Base-by-base conservation (phyloP, 73 alveolate species). In the Uronychia binucleata region DNA sequence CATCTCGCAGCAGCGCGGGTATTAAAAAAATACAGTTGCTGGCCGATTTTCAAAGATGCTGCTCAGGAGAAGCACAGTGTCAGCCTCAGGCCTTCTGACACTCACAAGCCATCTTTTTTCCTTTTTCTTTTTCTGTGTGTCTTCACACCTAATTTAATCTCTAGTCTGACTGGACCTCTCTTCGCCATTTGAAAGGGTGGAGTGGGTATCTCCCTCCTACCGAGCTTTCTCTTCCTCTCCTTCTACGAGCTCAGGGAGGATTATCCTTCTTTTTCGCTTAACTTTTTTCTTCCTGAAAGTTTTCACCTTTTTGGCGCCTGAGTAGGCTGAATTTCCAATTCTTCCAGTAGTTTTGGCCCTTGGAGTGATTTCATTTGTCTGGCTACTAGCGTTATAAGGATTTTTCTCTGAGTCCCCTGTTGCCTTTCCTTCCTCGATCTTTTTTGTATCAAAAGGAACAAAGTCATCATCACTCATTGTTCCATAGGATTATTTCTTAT, bases 1-100 rank as follows among this genome's bases (percentile, higher is more conserved):
- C n/a, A 74, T 28, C 34, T 80, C 81, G 8, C 86, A 78, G 67
- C 80, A 88, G 0, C 74, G 60, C 1, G 94, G 94, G 74, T 88
- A 88, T 26, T 81, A 90, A 75, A 88, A 88, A 80, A 75, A 88
- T 8, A 88, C 78, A 1, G 85, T 79, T 27, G 92, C 86, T 28
- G 81, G 81, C 30, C 81, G 26, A 57, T 28, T 75, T 30, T 75
- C 81, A 75, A 75, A 75, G 31, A 74, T 59, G 32, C 77, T 31
- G 27, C 57, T 79, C 1, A 79, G 32, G 57, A 79, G 57, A 0
- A 33, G 59, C 25, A 79, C 78, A 28, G 32, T 31, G 27, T 79
- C 28, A 0, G 86, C 34, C 8, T 31, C 86, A 34, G 86, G 86
- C 58, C 57, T 79, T 28, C 46, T 79, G 11, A 79, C 86, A 28